These are phyloP conservation scores for Croton laevigatus DNA, from an alignment of 441 rosid species.

Conservation along the genomic window DNA sequence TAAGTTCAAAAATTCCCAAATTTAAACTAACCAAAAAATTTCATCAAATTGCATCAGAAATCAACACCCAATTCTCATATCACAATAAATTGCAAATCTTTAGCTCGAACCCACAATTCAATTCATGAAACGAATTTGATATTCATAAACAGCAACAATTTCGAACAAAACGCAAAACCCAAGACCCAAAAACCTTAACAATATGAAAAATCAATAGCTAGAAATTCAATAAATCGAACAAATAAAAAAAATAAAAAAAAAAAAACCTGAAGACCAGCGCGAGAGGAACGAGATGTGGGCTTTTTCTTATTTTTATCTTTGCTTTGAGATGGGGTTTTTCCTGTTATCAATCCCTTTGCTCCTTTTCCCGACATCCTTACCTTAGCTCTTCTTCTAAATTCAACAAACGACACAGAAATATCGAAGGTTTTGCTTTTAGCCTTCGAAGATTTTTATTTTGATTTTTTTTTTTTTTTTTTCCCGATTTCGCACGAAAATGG, in stretches of 20 bases:
- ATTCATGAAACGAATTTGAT: not conserved
- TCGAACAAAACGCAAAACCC: not conserved
- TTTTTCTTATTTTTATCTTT: constrained; percentile 68
- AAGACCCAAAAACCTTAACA: not conserved
- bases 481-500: no score
- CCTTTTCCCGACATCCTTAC: constrained; percentile 55
- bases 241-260: not conserved
- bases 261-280: constrained; percentile 58
- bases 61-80: not conserved
- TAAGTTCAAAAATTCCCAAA: not conserved
- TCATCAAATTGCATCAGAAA: not conserved
- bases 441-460: no score
- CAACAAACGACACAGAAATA: no score
- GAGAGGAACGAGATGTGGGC: constrained; percentile 62
- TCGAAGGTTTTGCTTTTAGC: no score
- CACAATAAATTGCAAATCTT: constrained; percentile 3
- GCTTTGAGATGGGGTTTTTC: constrained; percentile 41
- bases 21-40: not conserved
- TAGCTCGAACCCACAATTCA: not conserved
- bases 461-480: no score
- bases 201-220: not conserved
- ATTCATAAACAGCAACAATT: not conserved
- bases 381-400: not conserved
- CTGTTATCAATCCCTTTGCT: constrained; percentile 62
- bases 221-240: not conserved